These are phyloP conservation scores for Aspergillus sp. DNA, from an alignment of 2,329 filamentous ascomycete genomes.

Conservation along the genomic window DNA sequence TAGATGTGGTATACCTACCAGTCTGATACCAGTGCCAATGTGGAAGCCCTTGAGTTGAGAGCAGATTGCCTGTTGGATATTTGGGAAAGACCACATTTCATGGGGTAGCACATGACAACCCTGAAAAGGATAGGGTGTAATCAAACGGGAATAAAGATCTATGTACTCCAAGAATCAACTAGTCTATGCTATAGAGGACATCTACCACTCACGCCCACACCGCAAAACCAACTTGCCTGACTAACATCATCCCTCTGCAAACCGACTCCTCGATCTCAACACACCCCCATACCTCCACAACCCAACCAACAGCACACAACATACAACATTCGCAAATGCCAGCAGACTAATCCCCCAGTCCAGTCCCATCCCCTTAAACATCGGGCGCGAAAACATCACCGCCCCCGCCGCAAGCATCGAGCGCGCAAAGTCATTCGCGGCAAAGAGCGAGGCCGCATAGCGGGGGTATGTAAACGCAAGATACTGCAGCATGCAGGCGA, in stretches of 20 bases:
- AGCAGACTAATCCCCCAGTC: conserved; percentile 1
- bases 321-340: neutral
- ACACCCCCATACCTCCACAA: neutral
- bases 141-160: no score
- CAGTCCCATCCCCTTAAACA: neutral
- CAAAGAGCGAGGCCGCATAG: neutral
- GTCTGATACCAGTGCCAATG: no score
- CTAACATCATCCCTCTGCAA: neutral
- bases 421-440: neutral
- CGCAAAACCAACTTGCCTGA: no score
- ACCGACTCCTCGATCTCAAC: conserved; percentile 3
- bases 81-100: no score
- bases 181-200: no score
- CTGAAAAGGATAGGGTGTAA: no score
- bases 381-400: conserved; percentile 4
- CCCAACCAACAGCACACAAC: neutral
- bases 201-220: no score
- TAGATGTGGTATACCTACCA: no score
- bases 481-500: neutral
- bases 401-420: neutral
- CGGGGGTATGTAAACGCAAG: neutral
- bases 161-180: no score
- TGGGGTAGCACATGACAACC: no score
- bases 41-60: no score
- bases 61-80: no score